phyloP scores from a whole-genome alignment of 495 filamentous ascomycete species.

The Pseudevernia furfuracea region DNA sequence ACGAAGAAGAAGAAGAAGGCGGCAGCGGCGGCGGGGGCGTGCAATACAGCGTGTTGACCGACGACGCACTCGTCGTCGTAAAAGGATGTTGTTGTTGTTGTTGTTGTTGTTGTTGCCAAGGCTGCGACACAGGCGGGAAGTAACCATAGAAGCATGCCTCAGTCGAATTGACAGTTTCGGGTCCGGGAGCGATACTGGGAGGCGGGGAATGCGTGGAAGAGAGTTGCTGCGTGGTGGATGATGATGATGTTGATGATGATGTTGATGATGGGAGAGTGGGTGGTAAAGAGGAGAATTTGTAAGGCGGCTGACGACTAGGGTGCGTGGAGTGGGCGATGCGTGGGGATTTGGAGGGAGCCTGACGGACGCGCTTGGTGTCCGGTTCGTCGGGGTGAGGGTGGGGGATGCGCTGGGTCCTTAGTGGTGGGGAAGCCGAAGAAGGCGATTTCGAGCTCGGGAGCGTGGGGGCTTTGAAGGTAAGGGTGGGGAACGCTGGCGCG shows the following conservation, averaged over 20 bases:
- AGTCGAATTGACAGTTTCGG: neutral
- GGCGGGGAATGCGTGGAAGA: neutral
- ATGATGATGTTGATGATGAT: too few species aligned
- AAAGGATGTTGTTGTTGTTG: too few species aligned
- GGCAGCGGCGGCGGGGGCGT: too few species aligned
- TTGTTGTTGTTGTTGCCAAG: neutral
- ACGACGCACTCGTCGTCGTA: neutral
- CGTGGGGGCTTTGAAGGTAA: constrained; percentile 31
- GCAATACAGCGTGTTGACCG: neutral
- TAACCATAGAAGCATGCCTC: neutral
- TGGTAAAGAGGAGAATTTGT: neutral
- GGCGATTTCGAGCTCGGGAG: constrained; percentile 29
- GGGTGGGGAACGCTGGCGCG: constrained; percentile 31
- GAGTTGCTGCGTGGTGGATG: neutral
- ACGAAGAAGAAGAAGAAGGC: too few species aligned
- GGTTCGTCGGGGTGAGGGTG: neutral
- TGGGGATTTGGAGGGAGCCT: neutral
- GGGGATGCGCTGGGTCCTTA: neutral
- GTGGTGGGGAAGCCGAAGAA: constrained; percentile 33
- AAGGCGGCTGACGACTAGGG: neutral
- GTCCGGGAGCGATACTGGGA: too few species aligned
- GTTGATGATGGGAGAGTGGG: neutral
- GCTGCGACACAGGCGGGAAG: neutral
- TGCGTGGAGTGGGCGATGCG: neutral
- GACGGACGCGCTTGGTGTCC: neutral